Evolutionary conservation across 306 rosid genomes (phyloP).

Genomic region (Echinosophora koreensis): DNA sequence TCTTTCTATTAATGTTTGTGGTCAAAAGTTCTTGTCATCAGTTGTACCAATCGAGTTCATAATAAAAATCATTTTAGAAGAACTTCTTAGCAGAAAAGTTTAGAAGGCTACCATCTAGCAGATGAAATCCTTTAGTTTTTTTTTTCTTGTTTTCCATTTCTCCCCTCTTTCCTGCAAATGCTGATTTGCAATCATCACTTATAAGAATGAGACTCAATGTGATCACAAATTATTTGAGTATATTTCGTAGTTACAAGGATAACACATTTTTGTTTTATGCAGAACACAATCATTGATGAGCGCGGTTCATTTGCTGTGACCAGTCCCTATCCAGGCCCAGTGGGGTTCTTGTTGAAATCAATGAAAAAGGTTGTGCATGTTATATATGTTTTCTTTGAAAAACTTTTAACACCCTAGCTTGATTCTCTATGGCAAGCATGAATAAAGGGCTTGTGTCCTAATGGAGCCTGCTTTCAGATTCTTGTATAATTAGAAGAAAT

Average conservation of each 20-base stretch:
- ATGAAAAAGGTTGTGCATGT: slow-evolving; percentile 64
- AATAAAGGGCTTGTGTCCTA: slow-evolving; percentile 31
- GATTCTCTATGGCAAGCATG: not conserved
- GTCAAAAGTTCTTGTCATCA: slow-evolving; percentile 3
- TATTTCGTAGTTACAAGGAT: slow-evolving; percentile 18
- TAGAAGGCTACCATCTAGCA: slow-evolving; percentile 1
- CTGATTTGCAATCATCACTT: not conserved
- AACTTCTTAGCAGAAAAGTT: slow-evolving; percentile 17
- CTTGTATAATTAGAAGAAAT: slow-evolving; percentile 34
- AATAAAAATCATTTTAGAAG: not conserved
- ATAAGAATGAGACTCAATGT: slow-evolving; percentile 16
- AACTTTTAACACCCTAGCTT: not conserved
- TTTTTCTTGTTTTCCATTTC: not conserved
- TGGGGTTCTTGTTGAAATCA: slow-evolving; percentile 66
- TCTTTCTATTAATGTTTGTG: slow-evolving; percentile 18
- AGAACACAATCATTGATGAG: slow-evolving; percentile 90
- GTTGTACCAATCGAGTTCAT: slow-evolving; percentile 12
- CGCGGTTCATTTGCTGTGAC: slow-evolving; percentile 92
- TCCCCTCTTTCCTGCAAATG: not conserved
- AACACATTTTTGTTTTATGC: slow-evolving; percentile 42
- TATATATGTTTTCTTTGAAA: slow-evolving; percentile 14
- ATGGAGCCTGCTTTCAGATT: slow-evolving; percentile 38
- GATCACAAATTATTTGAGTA: slow-evolving; percentile 26
- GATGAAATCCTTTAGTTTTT: not conserved
- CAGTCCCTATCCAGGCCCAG: slow-evolving; percentile 79